phyloP scores from a whole-genome alignment of 768 basidiomycete genomes.

The Trametes punicea region DNA sequence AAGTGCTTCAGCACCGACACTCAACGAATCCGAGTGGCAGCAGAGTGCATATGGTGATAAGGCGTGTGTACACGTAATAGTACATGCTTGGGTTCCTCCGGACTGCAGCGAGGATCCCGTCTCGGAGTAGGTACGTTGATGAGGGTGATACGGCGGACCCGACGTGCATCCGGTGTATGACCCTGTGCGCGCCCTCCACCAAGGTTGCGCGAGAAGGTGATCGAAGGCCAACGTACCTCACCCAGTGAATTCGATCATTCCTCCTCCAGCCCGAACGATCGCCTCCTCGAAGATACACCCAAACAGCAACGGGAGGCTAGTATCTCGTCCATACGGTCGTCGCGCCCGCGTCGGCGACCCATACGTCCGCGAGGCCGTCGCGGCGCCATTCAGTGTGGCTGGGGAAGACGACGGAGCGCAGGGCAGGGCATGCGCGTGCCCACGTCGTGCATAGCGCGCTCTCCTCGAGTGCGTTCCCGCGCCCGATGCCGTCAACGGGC shows the following conservation, averaged over 20 bases:
- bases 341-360: constrained; percentile 28
- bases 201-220: no score
- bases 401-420: constrained; percentile 54
- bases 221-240: no score
- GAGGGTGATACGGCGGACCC: not conserved
- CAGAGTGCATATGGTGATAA: not conserved
- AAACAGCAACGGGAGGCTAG: not conserved
- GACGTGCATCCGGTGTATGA: not conserved
- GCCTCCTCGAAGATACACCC: not conserved
- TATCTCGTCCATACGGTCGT: constrained; percentile 16
- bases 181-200: not conserved
- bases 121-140: not conserved
- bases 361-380: constrained; percentile 29
- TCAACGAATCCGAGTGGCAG: no score
- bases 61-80: not conserved
- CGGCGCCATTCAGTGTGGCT: constrained; percentile 50
- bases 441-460: constrained; percentile 50
- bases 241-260: not conserved
- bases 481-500: constrained; percentile 43
- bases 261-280: not conserved
- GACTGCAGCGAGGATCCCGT: no score
- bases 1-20: no score
- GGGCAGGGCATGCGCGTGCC: constrained; percentile 50
- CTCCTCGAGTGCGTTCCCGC: constrained; percentile 44
- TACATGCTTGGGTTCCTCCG: not conserved